These are phyloP conservation scores for Alternaria panax DNA, from an alignment of 2,329 filamentous ascomycete species.

Conservation along the genomic window DNA sequence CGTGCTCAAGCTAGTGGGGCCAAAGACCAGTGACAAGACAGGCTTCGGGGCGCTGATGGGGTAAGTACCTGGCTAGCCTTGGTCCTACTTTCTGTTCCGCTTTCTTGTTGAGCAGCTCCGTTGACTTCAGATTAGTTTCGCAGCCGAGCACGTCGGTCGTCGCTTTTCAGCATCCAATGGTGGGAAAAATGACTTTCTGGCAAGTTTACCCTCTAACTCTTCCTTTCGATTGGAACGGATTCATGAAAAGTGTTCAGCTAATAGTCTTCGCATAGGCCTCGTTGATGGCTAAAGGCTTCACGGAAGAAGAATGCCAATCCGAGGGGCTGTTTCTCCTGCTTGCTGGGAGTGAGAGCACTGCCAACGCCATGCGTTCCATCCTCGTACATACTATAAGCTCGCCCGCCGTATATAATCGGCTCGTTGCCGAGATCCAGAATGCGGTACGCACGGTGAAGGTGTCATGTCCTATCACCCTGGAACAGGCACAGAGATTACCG, in stretches of 20 bases:
- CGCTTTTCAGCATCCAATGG: slow-evolving; percentile 1
- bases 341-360: slow-evolving; percentile 24
- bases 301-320: slow-evolving; percentile 10
- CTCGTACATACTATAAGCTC: slow-evolving; percentile 13
- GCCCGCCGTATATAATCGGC: slow-evolving; percentile 9
- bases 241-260: not conserved
- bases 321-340: slow-evolving; percentile 15
- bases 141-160: not conserved
- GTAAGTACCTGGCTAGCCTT: not conserved
- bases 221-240: not conserved
- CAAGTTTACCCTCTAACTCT: not conserved
- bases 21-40: slow-evolving; percentile 4
- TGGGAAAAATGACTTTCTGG: not conserved
- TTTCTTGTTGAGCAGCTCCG: not conserved
- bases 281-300: slow-evolving; percentile 16
- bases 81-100: not conserved
- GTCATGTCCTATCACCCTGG: slow-evolving; percentile 12
- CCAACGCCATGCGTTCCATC: slow-evolving; percentile 14
- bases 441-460: slow-evolving; percentile 3
- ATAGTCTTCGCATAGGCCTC: slow-evolving; percentile 1
- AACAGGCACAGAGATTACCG: slow-evolving; percentile 15
- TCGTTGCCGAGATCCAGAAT: slow-evolving; percentile 14
- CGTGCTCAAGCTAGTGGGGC: slow-evolving; percentile 2
- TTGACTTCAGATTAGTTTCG: not conserved
- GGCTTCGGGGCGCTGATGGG: slow-evolving; percentile 7